Base-by-base conservation (phyloP, 2,329 filamentous ascomycete genomes). In the Pseudopyricularia cyperi region DNA sequence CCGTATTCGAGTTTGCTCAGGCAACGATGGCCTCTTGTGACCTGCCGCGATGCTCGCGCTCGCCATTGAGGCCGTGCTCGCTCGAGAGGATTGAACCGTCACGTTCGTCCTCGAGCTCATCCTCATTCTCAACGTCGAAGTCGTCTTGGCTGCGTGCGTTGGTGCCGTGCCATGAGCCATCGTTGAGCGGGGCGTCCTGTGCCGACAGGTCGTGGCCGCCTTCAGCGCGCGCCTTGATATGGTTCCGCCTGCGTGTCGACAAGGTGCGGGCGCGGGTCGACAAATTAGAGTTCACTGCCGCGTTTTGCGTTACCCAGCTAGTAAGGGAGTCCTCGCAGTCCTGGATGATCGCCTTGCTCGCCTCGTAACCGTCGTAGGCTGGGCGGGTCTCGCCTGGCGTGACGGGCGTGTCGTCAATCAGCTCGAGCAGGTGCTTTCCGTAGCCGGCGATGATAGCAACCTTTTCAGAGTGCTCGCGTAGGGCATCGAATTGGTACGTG, bases 281-380 rank as follows among this genome's bases (percentile, higher is more conserved):
- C 48, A 98, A 81, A 67, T 88, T 90, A 57, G 90, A 84, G 53
- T 79, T 85, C 59, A 98, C 89, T 46, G 88, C 84, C 6, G 93
- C 91, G 64, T 94, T 93, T 62, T 89, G 84, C 53, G 82, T 79
- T 37, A 97, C 89, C 93, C 93, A 98, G 75, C 95, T 96, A 66
- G 89, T 96, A 55, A 98, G 82, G 2, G 93, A 80, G 65, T 97
- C 90, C 71, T 98, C 93, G 68, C 93, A 98, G 70, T 98, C 93
- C 72, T 98, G 93, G 63, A 98, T 97, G 70, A 98, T 97, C 57
- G 87, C 91, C 73, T 96, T 97, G 79, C 88, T 95, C 56, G 90
- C 90, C 68, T 98, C 93, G 66, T 98, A 98, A 56, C 93, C 93
- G 63, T 98, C 93, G 65, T 98, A 98, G 1, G 93, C 90, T 51